Percentiles rank a stretch among this genome's conserved stretches.
Conservation (phyloP, 2,329 filamentous ascomycete genomes). For the Botrytis fabae region DNA sequence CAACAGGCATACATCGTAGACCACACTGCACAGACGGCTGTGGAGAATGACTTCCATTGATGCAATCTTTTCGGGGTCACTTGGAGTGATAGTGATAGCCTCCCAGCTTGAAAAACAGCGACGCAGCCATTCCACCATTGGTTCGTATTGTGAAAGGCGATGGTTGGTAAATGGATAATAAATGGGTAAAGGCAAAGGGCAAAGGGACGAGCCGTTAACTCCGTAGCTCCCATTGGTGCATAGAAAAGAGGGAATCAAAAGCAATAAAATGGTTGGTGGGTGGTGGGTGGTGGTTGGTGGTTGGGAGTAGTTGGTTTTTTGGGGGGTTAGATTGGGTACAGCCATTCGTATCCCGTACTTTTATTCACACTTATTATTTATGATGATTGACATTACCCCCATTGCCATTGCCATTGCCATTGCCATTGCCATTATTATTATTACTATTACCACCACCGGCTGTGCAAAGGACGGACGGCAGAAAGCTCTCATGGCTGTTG, state of each 20-base stretch:
- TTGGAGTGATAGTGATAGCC: not conserved
- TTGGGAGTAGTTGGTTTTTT: not conserved
- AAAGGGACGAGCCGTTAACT: not conserved
- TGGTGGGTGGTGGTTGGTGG: not conserved
- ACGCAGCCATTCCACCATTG: not conserved
- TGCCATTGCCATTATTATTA: too few species aligned
- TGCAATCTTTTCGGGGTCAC: not conserved
- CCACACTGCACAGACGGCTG: not conserved
- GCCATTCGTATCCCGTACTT: not conserved
- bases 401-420: too few species aligned
- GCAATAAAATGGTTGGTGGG: not conserved
- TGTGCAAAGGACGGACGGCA: not conserved
- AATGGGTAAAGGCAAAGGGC: not conserved
- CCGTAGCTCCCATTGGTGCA: not conserved
- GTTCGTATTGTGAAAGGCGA: not conserved
- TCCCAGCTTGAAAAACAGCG: not conserved
- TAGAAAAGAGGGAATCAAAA: not conserved
- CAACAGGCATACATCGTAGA: not conserved
- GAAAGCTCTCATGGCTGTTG: not conserved
- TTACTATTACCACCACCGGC: too few species aligned
- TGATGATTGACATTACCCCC: too few species aligned
- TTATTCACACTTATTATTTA: not conserved
- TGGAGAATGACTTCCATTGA: not conserved
- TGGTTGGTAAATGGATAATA: not conserved
- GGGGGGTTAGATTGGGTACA: not conserved